Evolutionary conservation across 257 asterid species (phyloP).

Genomic region (Petrea volubilis): DNA sequence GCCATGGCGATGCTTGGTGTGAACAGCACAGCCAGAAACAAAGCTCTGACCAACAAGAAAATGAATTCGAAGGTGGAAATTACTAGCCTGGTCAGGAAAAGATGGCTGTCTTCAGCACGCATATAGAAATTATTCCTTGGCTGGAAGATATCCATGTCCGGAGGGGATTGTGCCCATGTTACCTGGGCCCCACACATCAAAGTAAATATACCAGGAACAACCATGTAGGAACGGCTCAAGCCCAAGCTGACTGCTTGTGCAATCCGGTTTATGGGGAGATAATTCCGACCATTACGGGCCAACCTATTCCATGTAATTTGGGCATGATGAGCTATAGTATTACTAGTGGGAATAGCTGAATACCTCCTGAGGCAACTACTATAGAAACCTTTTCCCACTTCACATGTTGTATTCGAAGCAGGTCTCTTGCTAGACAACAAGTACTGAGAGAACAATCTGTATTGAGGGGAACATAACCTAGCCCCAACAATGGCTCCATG

Average conservation of each 20-base stretch:
- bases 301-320: constrained; percentile 66
- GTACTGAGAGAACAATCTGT: constrained; percentile 39
- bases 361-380: constrained; percentile 33
- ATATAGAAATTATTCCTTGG: constrained; percentile 52
- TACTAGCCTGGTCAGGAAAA: constrained; percentile 45
- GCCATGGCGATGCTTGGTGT: constrained; percentile 87
- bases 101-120: constrained; percentile 69
- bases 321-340: constrained; percentile 44
- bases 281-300: constrained; percentile 34
- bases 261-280: constrained; percentile 44
- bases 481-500: constrained; percentile 39
- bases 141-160: constrained; percentile 46
- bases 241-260: constrained; percentile 92
- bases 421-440: constrained; percentile 31
- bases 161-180: constrained; percentile 48
- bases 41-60: constrained; percentile 66
- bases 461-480: constrained; percentile 39
- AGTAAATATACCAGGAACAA: constrained; percentile 73
- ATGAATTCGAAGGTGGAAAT: constrained; percentile 52
- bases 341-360: constrained; percentile 37
- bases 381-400: constrained; percentile 32
- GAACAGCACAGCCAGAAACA: constrained; percentile 66
- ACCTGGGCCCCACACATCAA: constrained; percentile 52
- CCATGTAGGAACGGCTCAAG: constrained; percentile 60
- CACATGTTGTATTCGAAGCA: constrained; percentile 34